Base-by-base conservation (phyloP, 108 stramenopile genomes). In the Fistulifera pelliculosa region DNA sequence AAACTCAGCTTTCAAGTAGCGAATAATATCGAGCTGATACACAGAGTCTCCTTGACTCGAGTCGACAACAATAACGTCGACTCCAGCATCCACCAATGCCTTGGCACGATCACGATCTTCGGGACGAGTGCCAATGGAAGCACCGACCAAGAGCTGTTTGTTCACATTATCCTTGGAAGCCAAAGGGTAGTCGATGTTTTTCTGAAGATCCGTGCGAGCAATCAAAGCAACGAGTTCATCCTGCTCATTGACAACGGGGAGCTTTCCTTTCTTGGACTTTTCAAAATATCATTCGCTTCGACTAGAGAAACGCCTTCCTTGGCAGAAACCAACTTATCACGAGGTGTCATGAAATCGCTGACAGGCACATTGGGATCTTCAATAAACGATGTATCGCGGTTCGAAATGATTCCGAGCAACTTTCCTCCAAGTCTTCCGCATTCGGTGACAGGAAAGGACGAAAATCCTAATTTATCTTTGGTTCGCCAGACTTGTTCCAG, bases 31-130 rank as follows among this genome's bases (percentile, higher is more conserved):
- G 44, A 96, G 87, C 69, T 99, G 99, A 69, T 94, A 99, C 42
- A 94, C 62, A 27, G 97, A 98, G 72, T 98, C 97, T 26, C 99
- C 99, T 64, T 99, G 99, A 4, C 93, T 95, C 17, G 96, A 98
- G 66, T 99, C 99, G 23, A 99, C 93, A 24, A 99, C 94, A 75
- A 99, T 94, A 17, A 99, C 94, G 69, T 99, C 96, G 23, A 96
- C 96, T 21, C 99, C 99, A 38, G 98, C 97, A 47, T 91, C 94
- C 13, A 92, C 95, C 51, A 99, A 73, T 17, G 74, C 69, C 14
- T 57, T 56, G 23, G 87, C 87, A 1, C 99, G 94, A 15, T 85
- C 80, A 24, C 91, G 81, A 73, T 99, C 99, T 43, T 92, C 88
- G 28, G 96, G 98, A 17, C 99, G 84, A 10, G 99, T 99, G 26